A percentile compares a stretch with the other conserved stretches of the same genome.
Evolutionary conservation across 352 stramenopile genomes (phyloP).

Genomic region (Phytophthora citricola): DNA sequence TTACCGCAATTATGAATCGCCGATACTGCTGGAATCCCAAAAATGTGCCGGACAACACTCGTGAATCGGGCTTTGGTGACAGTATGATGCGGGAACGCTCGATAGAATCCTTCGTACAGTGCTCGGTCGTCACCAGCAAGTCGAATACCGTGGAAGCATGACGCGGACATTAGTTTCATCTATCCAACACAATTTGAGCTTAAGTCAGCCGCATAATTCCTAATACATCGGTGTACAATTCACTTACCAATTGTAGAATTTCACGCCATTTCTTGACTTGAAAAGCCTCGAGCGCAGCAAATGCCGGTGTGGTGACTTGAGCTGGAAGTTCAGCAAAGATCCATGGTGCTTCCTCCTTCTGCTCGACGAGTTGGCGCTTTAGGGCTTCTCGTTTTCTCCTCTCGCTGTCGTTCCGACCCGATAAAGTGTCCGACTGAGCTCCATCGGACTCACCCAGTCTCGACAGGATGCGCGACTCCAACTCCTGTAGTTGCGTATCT

Average conservation of each 20-base stretch:
- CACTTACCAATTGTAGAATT: constrained; percentile 52
- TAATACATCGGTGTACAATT: not conserved
- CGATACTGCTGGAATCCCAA: constrained; percentile 41
- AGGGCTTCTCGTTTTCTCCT: constrained; percentile 9
- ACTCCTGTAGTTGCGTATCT: constrained; percentile 14
- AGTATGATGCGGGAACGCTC: constrained; percentile 70
- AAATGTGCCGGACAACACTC: constrained; percentile 67
- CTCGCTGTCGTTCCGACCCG: constrained; percentile 1
- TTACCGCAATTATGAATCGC: constrained; percentile 29
- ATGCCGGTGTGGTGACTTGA: constrained; percentile 26
- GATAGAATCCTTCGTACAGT: constrained; percentile 76
- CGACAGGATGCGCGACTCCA: constrained; percentile 23
- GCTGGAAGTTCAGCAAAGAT: constrained; percentile 23
- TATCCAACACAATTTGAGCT: constrained; percentile 9
- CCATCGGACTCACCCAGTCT: constrained; percentile 13
- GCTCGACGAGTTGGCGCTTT: constrained; percentile 8
- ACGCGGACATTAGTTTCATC: constrained; percentile 46
- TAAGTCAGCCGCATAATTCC: constrained; percentile 6
- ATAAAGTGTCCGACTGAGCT: constrained; percentile 7
- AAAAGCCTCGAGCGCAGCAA: constrained; percentile 66
- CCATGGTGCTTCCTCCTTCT: constrained; percentile 32
- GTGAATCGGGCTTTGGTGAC: constrained; percentile 74
- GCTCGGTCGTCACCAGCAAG: constrained; percentile 65
- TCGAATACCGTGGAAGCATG: constrained; percentile 55
- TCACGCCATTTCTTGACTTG: constrained; percentile 73